phyloP scores from a whole-genome alignment of 768 basidiomycete genomes.

The Nidularia pulvinata region DNA sequence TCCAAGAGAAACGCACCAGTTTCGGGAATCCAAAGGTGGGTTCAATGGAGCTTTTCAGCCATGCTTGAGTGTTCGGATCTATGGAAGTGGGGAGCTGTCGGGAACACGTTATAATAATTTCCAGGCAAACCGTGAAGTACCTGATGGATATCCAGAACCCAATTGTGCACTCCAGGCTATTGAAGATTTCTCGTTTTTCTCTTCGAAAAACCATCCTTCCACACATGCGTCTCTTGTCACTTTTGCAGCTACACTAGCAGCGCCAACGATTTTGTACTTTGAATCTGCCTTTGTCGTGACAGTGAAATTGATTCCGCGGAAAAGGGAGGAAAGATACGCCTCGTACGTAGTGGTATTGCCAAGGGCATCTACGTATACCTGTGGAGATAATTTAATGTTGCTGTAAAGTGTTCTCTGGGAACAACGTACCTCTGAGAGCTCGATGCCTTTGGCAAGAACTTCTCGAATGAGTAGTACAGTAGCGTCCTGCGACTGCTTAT shows the following conservation, averaged over 20 bases:
- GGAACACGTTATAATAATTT: not conserved
- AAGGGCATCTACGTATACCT: slow-evolving; percentile 96
- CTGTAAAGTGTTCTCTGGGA: not conserved
- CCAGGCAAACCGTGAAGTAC: slow-evolving; percentile 26
- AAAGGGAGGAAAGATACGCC: slow-evolving; percentile 74
- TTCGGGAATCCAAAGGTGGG: slow-evolving; percentile 93
- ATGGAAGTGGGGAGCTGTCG: not conserved
- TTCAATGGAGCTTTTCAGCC: slow-evolving; percentile 76
- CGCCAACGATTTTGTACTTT: slow-evolving; percentile 96
- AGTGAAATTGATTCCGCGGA: slow-evolving; percentile 85
- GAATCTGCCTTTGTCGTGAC: slow-evolving; percentile 94
- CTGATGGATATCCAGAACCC: slow-evolving; percentile 93
- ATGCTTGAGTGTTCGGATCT: slow-evolving; percentile 94
- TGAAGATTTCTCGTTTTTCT: slow-evolving; percentile 29
- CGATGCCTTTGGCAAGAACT: slow-evolving; percentile 78
- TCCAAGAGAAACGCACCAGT: slow-evolving; percentile 94
- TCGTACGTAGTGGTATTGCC: slow-evolving; percentile 88
- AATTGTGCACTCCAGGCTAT: slow-evolving; percentile 32
- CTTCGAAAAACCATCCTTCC: slow-evolving; percentile 83
- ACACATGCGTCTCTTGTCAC: slow-evolving; percentile 93
- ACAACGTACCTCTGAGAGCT: slow-evolving; percentile 67
- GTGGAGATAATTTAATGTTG: not conserved
- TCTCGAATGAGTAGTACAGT: slow-evolving; percentile 88
- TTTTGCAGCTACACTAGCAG: slow-evolving; percentile 98
- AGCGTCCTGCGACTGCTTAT: slow-evolving; percentile 86